These are phyloP conservation scores for Puccinia brachypodii DNA, from an alignment of 1,284 basidiomycete species.

Conservation along the genomic window DNA sequence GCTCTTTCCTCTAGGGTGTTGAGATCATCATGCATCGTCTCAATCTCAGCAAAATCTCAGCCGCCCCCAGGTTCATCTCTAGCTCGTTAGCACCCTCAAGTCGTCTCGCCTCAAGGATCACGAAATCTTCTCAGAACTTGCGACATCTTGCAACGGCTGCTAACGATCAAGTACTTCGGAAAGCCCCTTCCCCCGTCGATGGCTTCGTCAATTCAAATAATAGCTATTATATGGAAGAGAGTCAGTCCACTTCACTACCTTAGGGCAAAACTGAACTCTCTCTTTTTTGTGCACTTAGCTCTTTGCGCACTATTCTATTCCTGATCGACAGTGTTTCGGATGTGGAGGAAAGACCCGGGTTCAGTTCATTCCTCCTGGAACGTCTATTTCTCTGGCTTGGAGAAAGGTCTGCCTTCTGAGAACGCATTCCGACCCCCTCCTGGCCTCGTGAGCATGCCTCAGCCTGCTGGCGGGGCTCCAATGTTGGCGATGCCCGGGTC, in stretches of 20 bases:
- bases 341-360: slow-evolving; percentile 66
- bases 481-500: slow-evolving; percentile 66
- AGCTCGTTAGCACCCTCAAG: not conserved
- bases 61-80: slow-evolving; percentile 17
- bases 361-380: slow-evolving; percentile 95
- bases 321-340: slow-evolving; percentile 52
- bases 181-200: slow-evolving; percentile 46
- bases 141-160: slow-evolving; percentile 33
- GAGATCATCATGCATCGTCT: slow-evolving; percentile 38
- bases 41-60: slow-evolving; percentile 23
- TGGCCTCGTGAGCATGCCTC: slow-evolving; percentile 60
- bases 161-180: slow-evolving; percentile 31
- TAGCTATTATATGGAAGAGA: slow-evolving; percentile 48
- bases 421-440: slow-evolving; percentile 86
- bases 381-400: slow-evolving; percentile 89
- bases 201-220: slow-evolving; percentile 48
- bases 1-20: too few species aligned
- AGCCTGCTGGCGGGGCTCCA: slow-evolving; percentile 72
- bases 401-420: slow-evolving; percentile 78
- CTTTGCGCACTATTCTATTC: not conserved
- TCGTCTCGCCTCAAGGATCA: slow-evolving; percentile 23
- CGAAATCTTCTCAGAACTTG: slow-evolving; percentile 25
- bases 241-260: not conserved
- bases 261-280: not conserved
- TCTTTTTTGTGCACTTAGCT: not conserved